phyloP scores from a whole-genome alignment of 257 asterid genomes.

The Scutellaria baicalensis region DNA sequence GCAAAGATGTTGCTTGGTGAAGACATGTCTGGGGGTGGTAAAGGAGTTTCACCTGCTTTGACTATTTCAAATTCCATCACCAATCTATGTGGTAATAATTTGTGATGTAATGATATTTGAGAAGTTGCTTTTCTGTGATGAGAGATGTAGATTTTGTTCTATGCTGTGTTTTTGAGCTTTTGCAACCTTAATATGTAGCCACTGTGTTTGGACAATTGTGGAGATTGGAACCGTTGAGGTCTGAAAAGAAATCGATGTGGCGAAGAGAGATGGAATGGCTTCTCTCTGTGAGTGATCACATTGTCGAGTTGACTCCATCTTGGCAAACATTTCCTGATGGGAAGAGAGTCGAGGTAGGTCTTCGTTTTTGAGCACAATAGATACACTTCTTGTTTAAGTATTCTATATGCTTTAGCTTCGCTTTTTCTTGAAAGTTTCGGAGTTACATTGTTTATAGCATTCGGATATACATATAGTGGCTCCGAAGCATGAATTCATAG shows the following conservation, averaged over 20 bases:
- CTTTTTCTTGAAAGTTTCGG: neutral
- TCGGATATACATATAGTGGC: neutral
- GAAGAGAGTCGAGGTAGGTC: slow-evolving; percentile 65
- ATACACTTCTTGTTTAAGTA: neutral
- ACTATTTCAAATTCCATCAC: slow-evolving; percentile 95
- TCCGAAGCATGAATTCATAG: too few relatives aligned
- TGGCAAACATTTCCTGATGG: slow-evolving; percentile 85
- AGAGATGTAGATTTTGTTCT: neutral
- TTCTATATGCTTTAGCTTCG: neutral
- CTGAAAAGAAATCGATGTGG: slow-evolving; percentile 83
- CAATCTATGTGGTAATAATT: slow-evolving; percentile 64
- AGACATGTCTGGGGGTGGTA: slow-evolving; percentile 97
- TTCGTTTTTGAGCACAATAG: neutral
- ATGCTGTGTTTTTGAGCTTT: neutral
- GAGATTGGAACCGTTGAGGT: slow-evolving; percentile 82
- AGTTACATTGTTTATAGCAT: neutral
- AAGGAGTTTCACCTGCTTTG: slow-evolving; percentile 84
- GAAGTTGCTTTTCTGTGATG: too few relatives aligned
- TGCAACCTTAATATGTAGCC: slow-evolving; percentile 34
- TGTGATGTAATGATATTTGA: too few relatives aligned
- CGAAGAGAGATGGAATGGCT: slow-evolving; percentile 89
- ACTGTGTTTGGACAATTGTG: slow-evolving; percentile 91
- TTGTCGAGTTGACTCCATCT: slow-evolving; percentile 73
- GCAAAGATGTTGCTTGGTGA: slow-evolving; percentile 93
- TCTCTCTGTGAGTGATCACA: slow-evolving; percentile 72